phyloP scores from a whole-genome alignment of 805 yeast genomes.

The Candida boidinii region DNA sequence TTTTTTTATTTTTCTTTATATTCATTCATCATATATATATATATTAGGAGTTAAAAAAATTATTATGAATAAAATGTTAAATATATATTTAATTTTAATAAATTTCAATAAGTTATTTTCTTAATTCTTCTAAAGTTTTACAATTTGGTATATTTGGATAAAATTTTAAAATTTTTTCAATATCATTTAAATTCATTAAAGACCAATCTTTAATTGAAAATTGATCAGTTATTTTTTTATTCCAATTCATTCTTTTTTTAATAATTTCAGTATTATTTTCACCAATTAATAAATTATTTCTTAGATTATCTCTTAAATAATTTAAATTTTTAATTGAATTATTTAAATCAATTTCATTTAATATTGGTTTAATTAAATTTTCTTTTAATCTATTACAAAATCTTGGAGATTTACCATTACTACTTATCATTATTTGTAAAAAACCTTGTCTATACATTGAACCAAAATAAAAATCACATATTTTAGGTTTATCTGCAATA shows the following conservation, averaged over 20 bases:
- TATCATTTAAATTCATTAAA: conserved; percentile 24
- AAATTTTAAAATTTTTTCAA: conserved; percentile 32
- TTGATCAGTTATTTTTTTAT: conserved; percentile 53
- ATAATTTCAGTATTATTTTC: conserved; percentile 35
- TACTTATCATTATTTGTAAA: conserved; percentile 72
- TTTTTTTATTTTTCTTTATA: no score
- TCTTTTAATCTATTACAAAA: conserved; percentile 56
- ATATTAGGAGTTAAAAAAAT: no score
- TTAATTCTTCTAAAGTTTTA: conserved; percentile 20
- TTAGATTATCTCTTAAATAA: conserved; percentile 38
- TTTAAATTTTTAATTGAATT: conserved; percentile 57
- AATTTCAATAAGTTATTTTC: no score
- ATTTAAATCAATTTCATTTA: conserved; percentile 34
- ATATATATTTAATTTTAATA: no score
- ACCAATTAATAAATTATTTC: conserved; percentile 33
- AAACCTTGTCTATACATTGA: conserved; percentile 66
- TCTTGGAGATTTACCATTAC: conserved; percentile 78
- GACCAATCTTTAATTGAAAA: conserved; percentile 57
- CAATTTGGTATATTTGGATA: conserved; percentile 42
- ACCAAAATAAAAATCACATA: conserved; percentile 83
- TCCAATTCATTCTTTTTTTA: conserved; percentile 64
- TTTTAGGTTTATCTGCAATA: conserved; percentile 77
- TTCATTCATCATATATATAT: no score
- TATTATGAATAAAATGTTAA: no score
- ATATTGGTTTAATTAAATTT: conserved; percentile 36